Percentiles rank a stretch among this genome's conserved stretches.
These are phyloP conservation scores for Rhizophagus sp. DNA, from an alignment of 192 early-diverging fungal genomes.

Conservation along the genomic window DNA sequence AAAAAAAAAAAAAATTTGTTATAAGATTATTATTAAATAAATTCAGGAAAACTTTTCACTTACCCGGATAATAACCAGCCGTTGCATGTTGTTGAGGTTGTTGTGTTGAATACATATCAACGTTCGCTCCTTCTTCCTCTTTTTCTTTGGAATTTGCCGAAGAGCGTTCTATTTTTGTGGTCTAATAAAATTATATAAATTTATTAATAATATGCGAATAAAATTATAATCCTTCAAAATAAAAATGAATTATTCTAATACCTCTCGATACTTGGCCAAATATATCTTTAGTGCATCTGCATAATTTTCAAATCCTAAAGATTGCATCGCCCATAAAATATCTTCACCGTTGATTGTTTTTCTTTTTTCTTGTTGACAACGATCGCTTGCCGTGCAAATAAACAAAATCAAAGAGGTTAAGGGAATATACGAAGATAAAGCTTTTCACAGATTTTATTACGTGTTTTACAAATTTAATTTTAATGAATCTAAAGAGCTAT, in stretches of 20 bases:
- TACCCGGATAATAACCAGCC: not conserved
- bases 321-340: conserved; percentile 97
- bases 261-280: conserved; percentile 87
- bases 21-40: not conserved
- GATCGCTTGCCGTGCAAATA: conserved; percentile 75
- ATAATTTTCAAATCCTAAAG: conserved; percentile 98
- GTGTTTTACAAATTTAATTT: not conserved
- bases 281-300: conserved; percentile 87
- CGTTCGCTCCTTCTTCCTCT: conserved; percentile 42
- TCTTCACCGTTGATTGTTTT: conserved; percentile 99
- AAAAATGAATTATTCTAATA: conserved; percentile 39
- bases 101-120: conserved; percentile 27
- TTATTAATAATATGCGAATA: not conserved
- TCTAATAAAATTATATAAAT: conserved; percentile 26
- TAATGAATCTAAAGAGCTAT: not conserved
- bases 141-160: conserved; percentile 50
- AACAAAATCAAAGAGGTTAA: not conserved
- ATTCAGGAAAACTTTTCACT: not conserved
- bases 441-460: not conserved
- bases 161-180: conserved; percentile 54
- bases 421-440: not conserved
- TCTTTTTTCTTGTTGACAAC: conserved; percentile 91
- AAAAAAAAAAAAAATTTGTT: not conserved
- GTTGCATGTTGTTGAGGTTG: conserved; percentile 20
- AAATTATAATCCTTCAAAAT: not conserved